Conservation (phyloP, 2,329 filamentous ascomycete genomes). For the Sphaerulina musiva region DNA sequence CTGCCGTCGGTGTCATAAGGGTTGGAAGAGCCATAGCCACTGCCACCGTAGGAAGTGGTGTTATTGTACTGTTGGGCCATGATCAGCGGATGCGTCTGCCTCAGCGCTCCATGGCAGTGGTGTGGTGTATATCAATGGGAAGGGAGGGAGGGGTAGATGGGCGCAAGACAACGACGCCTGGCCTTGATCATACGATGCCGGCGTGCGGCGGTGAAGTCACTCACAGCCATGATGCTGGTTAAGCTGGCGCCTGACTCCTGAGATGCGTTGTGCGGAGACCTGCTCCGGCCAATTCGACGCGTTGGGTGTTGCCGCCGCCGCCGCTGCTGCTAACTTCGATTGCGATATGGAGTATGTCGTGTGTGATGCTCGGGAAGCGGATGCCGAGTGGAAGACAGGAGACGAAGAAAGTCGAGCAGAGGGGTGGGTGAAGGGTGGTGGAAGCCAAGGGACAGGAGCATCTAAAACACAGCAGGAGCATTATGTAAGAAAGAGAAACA, state of each 20-base stretch:
- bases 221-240: slow-evolving; percentile 14
- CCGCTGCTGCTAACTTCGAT: not conserved
- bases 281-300: not conserved
- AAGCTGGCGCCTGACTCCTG: slow-evolving; percentile 14
- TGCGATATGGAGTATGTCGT: not conserved
- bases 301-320: not conserved
- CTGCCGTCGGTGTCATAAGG: slow-evolving; percentile 43
- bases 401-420: not conserved
- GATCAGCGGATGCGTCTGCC: slow-evolving; percentile 10
- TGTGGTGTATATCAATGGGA: not conserved
- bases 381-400: not conserved
- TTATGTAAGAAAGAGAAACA: no score
- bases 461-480: no score
- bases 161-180: not conserved
- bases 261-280: not conserved
- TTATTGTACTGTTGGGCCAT: slow-evolving; percentile 27
- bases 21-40: slow-evolving; percentile 51
- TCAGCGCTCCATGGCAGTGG: slow-evolving; percentile 2
- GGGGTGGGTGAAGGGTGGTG: not conserved
- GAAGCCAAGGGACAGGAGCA: no score
- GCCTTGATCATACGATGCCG: not conserved
- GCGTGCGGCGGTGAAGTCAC: slow-evolving; percentile 4
- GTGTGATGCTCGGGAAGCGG: not conserved
- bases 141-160: not conserved
- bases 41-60: slow-evolving; percentile 26